A percentile compares a stretch with the other conserved stretches of the same genome.
These are phyloP conservation scores for Solanum acaule DNA, from an alignment of 257 asterid species.

Conservation along the genomic window DNA sequence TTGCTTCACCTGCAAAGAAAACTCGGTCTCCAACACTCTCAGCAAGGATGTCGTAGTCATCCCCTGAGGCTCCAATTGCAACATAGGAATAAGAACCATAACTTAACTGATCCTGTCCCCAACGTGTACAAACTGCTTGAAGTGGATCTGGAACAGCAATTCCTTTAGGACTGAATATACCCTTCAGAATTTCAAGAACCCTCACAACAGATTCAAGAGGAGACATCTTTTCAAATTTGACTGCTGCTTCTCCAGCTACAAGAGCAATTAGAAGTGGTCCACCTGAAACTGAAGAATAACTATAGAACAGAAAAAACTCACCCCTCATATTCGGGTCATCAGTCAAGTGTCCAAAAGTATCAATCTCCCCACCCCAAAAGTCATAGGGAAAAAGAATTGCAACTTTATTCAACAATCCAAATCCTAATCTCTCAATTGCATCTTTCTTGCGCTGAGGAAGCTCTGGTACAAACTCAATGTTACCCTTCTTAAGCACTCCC, in stretches of 20 bases:
- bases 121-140: constrained; percentile 91
- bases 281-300: constrained; percentile 89
- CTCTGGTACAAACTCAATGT: constrained; percentile 71
- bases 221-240: constrained; percentile 71
- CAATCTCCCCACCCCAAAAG: constrained; percentile 99
- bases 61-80: constrained; percentile 94
- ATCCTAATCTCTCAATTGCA: constrained; percentile 84
- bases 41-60: constrained; percentile 89
- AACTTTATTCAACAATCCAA: constrained; percentile 85
- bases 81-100: constrained; percentile 94
- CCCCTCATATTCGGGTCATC: constrained; percentile 88
- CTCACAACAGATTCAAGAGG: constrained; percentile 65
- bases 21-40: constrained; percentile 69
- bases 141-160: constrained; percentile 93
- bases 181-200: constrained; percentile 79
- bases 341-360: constrained; percentile 91
- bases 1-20: constrained; percentile 99
- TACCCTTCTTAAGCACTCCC: constrained; percentile 81
- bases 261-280: constrained; percentile 95
- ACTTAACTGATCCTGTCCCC: constrained; percentile 95
- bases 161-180: constrained; percentile 90
- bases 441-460: constrained; percentile 82
- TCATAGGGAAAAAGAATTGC: constrained; percentile 92
- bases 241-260: constrained; percentile 97
- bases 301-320: constrained; percentile 82